Conservation (phyloP, 2,329 filamentous ascomycete genomes). For the Chaetomiaceae sp. region DNA sequence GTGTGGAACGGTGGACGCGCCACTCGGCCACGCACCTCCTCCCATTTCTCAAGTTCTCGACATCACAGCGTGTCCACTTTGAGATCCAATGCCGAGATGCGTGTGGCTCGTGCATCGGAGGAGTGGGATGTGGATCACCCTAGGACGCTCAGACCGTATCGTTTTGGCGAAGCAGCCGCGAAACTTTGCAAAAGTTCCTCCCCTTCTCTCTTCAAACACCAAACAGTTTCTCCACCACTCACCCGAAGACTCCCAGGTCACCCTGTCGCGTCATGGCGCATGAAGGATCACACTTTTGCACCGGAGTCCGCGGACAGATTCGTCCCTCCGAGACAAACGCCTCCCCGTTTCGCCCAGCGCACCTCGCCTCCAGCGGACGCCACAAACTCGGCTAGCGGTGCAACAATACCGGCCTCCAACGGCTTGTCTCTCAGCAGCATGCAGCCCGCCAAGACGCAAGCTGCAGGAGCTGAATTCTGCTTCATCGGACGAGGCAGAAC, state of each 20-base stretch:
- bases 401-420: not conserved
- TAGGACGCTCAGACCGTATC: not conserved
- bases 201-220: not conserved
- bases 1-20: not conserved
- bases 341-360: constrained; percentile 1
- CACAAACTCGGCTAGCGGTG: constrained; percentile 2
- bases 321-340: not conserved
- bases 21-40: not conserved
- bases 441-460: constrained; percentile 14
- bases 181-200: constrained; percentile 10
- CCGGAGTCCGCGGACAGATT: not conserved
- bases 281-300: constrained; percentile 18
- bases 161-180: not conserved
- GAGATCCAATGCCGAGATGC: constrained; percentile 1
- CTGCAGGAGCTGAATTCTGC: constrained; percentile 9
- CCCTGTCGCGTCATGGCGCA: constrained; percentile 16
- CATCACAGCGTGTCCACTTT: too few species aligned
- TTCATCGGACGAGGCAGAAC: constrained; percentile 2
- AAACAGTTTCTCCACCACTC: constrained; percentile 6
- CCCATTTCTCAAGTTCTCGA: not conserved
- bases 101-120: not conserved
- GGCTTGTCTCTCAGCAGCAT: not conserved
- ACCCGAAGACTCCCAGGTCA: not conserved
- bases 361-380: constrained; percentile 3
- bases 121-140: not conserved